A percentile compares a stretch with the other conserved stretches of the same genome.
Conservation (phyloP, 192 early-diverging fungal species). For the Oehlia diaphana region DNA sequence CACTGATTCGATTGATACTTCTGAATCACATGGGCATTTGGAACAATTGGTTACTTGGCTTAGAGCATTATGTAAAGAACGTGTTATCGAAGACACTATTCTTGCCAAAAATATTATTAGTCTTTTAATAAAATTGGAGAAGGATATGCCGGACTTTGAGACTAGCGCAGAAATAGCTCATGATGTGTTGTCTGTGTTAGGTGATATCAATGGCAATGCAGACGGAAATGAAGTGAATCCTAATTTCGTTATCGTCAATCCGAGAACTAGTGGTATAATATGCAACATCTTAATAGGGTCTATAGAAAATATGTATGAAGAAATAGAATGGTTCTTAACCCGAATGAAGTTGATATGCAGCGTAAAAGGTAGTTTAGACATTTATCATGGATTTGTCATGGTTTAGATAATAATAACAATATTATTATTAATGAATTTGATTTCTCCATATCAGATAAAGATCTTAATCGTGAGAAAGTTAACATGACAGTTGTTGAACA, state of each 20-base stretch:
- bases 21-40: constrained; percentile 27
- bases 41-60: constrained; percentile 46
- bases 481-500: constrained; percentile 36
- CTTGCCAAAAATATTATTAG: constrained; percentile 44
- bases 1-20: neutral
- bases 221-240: constrained; percentile 27
- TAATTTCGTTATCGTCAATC: constrained; percentile 46
- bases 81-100: constrained; percentile 41
- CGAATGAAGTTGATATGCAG: constrained; percentile 37
- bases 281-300: constrained; percentile 44
- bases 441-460: neutral
- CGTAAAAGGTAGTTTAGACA: constrained; percentile 19
- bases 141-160: constrained; percentile 36
- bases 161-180: constrained; percentile 34
- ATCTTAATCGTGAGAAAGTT: neutral
- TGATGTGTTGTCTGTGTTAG: constrained; percentile 31
- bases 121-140: constrained; percentile 40
- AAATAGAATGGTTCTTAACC: constrained; percentile 50
- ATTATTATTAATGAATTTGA: neutral
- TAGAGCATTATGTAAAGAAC: constrained; percentile 40
- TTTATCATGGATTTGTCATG: neutral
- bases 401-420: too few relatives aligned
- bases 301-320: constrained; percentile 44
- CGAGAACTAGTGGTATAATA: constrained; percentile 35
- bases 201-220: constrained; percentile 33